Percentiles rank a stretch among this genome's conserved stretches.
Conservation (phyloP, 139 green algal species). For the Coelastrella sp. region DNA sequence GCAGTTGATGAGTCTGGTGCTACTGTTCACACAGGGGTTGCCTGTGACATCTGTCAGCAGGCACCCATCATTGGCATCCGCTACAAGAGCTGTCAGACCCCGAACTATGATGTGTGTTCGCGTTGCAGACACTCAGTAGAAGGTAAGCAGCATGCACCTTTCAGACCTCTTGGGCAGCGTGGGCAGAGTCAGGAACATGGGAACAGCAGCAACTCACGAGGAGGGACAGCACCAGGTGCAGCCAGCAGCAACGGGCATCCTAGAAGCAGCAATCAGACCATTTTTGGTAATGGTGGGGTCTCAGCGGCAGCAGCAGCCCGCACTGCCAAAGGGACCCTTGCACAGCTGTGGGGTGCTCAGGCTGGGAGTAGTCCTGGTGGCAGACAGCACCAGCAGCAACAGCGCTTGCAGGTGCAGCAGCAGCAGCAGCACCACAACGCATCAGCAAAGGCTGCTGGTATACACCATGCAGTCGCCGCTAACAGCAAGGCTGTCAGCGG, state of each 20-base stretch:
- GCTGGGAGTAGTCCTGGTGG: slow-evolving; percentile 15
- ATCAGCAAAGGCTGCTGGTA: neutral
- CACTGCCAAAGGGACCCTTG: neutral
- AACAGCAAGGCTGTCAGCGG: no score
- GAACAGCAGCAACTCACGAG: neutral
- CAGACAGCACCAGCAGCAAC: neutral
- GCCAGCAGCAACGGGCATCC: neutral
- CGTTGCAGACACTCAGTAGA: slow-evolving; percentile 11
- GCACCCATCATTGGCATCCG: slow-evolving; percentile 56
- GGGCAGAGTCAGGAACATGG: neutral
- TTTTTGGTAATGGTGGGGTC: neutral
- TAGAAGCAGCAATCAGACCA: neutral
- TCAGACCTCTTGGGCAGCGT: slow-evolving; percentile 4
- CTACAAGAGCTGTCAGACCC: slow-evolving; percentile 26
- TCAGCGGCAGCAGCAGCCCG: neutral
- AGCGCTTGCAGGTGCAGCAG: slow-evolving; percentile 14
- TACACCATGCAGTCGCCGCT: no score
- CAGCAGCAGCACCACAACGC: neutral
- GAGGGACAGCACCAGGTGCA: neutral
- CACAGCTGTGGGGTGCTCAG: slow-evolving; percentile 16
- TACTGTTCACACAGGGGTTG: slow-evolving; percentile 50
- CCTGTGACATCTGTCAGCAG: slow-evolving; percentile 56
- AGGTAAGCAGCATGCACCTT: slow-evolving; percentile 17
- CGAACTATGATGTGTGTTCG: slow-evolving; percentile 38
- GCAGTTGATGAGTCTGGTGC: slow-evolving; percentile 36